Evolutionary conservation across 352 stramenopile genomes (phyloP), one percentile per base, ranked within the genome.

Genomic region (Pythium insidiosum): DNA sequence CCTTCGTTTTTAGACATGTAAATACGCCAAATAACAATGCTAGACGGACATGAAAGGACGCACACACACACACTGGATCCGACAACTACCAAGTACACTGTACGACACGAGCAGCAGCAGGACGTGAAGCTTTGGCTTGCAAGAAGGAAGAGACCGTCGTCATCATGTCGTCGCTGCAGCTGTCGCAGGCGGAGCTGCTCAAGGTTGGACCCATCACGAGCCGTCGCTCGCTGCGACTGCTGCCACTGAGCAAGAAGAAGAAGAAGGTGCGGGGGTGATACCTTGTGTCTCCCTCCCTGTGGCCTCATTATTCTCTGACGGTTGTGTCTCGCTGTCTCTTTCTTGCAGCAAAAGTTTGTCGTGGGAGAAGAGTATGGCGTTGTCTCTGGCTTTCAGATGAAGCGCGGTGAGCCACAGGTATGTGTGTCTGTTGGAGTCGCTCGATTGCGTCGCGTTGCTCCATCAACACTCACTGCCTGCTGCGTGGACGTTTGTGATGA

Each of bases 231-330:
- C 60, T 92, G 36, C 68, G 75, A 6, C 47, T 94, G 38, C 64
- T 94, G 19, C 82, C 82, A 5, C 51, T 92, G 15, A 88, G 74
- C 63, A 87, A 87, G 67, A 87, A 88, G 62, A 91, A 88, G 60
- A 88, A 88, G 42, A 88, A 88, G 61, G 74, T 84, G 38, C 33
- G 46, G 28, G 7, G 16, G 25, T 16, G 9, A 38, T 38, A 38
- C 6, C n/a, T 38, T 18, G 5, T 16, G n/a, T 38, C 9, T 38
- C 15, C 33, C 9, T 38, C 30, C 38, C 20, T 30, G 21, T n/a
- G n/a, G n/a, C n/a, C n/a, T n/a, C n/a, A n/a, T n/a, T n/a, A n/a
- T n/a, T n/a, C n/a, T n/a, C n/a, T n/a, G n/a, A n/a, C n/a, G n/a
- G n/a, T n/a, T n/a, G n/a, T n/a, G n/a, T n/a, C n/a, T n/a, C n/a